A percentile compares a stretch with the other conserved stretches of the same genome.
phyloP scores from a whole-genome alignment of 139 green algal species.

The Coccomyxa sp. region DNA sequence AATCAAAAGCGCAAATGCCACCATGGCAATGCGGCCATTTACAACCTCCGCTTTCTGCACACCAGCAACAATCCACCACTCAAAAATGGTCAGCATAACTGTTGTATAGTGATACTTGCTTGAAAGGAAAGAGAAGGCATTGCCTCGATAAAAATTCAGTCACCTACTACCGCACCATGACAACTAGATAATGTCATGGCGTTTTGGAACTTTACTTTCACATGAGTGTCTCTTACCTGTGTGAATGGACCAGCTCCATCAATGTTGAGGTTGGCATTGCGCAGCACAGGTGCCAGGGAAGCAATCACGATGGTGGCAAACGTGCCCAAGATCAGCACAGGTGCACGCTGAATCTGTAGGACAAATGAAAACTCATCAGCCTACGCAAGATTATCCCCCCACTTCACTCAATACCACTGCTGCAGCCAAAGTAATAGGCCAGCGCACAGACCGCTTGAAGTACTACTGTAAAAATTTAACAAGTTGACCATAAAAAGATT shows the following conservation, averaged over 20 bases:
- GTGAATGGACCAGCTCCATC: conserved; percentile 13
- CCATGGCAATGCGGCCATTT: conserved; percentile 9
- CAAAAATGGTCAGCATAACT: background rate
- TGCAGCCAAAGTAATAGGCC: no score
- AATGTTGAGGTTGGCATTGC: background rate
- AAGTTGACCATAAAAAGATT: no score
- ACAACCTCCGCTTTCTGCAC: conserved; percentile 1
- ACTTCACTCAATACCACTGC: no score
- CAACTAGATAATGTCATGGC: background rate
- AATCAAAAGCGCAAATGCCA: conserved; percentile 3
- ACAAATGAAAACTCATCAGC: no score
- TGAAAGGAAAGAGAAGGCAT: no score
- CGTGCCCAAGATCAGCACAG: background rate
- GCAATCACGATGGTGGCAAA: conserved; percentile 7
- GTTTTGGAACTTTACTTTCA: no score
- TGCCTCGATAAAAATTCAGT: no score
- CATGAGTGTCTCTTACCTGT: background rate
- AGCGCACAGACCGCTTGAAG: no score
- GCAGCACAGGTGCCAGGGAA: background rate
- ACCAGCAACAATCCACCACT: background rate
- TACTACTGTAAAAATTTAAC: no score
- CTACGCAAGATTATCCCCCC: no score
- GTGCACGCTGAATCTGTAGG: conserved; percentile 6
- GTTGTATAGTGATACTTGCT: no score
- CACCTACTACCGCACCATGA: no score